These are phyloP conservation scores for Pseudonitzschia multistriata DNA, from an alignment of 108 stramenopile genomes.

Conservation along the genomic window DNA sequence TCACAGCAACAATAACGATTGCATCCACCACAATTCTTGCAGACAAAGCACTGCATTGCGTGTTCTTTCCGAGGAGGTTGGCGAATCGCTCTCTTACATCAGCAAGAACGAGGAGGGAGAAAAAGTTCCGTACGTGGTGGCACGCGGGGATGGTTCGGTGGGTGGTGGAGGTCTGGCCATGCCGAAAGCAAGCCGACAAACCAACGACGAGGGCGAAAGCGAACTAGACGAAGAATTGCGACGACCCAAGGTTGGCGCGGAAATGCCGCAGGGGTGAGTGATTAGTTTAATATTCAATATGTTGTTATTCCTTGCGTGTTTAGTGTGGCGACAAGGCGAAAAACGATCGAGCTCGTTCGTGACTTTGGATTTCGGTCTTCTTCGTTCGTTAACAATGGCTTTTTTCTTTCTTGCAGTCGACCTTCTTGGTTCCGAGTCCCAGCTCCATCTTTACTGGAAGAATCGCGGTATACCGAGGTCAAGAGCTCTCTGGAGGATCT, in stretches of 20 bases:
- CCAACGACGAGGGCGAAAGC: background rate
- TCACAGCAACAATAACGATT: too few relatives aligned
- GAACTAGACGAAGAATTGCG: conserved; percentile 29
- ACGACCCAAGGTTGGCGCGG: conserved; percentile 79
- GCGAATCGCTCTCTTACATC: background rate
- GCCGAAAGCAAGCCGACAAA: conserved; percentile 33
- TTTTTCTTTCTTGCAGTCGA: conserved; percentile 24
- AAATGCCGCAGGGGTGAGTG: conserved; percentile 75
- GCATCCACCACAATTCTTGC: background rate
- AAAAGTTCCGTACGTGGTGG: conserved; percentile 47
- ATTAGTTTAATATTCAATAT: background rate
- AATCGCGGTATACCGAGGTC: conserved; percentile 75
- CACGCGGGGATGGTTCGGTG: conserved; percentile 76
- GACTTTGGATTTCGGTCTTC: background rate
- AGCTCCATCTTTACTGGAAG: conserved; percentile 47
- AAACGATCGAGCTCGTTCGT: too few relatives aligned
- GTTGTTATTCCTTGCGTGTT: too few relatives aligned
- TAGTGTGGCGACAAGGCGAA: background rate
- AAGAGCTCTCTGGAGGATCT: conserved; percentile 76
- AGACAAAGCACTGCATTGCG: background rate
- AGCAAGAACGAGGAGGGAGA: conserved; percentile 3
- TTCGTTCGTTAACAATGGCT: background rate
- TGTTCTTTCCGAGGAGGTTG: conserved; percentile 1
- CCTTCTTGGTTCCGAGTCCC: conserved; percentile 79
- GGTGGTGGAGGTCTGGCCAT: conserved; percentile 86